Base-by-base conservation (phyloP, 345 rosid genomes). In the Psidium guajava region DNA sequence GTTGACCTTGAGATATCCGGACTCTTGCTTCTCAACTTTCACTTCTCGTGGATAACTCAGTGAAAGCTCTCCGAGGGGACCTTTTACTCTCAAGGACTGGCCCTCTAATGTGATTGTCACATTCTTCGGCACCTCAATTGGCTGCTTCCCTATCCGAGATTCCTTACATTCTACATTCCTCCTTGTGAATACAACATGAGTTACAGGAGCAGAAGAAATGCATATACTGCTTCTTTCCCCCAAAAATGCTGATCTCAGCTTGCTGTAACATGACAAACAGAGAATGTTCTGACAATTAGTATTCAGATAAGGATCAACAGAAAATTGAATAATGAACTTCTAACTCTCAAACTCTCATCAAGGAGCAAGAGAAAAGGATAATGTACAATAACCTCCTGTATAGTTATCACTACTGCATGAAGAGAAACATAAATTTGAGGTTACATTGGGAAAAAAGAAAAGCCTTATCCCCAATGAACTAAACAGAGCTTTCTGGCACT, bases 71-170 rank as follows among this genome's bases (percentile, higher is more conserved):
- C 99, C 98, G 44, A 97, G 87, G 11, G 98, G 99, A 82, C 99
- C 98, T 87, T 96, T 97, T 24, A 96, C 98, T 82, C 92, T 93
- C 81, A 97, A 97, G 87, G 87, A 90, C 87, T 92, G 98, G 54
- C 92, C 96, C 88, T 92, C 94, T 90, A 96, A 80, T 7, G 91
- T 89, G 73, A 97, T 84, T 83, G 98, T 93, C 86, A 96, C 97
- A 86, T 90, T 97, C 47, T 92, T 85, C 6, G 99, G 99, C 58
- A 97, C 96, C 85, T 86, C 84, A 54, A 96, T 91, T 0, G 97
- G 98, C 85, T 92, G 96, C 94, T 97, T 97, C 64, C 98, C 98
- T 40, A 97, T 96, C 84, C 98, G 91, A 42, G 98, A 97, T 90
- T 97, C 99, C 89, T 95, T 97, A 86, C 98, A 96, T 88, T 91